Base-by-base conservation (phyloP, 2,329 filamentous ascomycete genomes). In the Hypoxylon sp. region DNA sequence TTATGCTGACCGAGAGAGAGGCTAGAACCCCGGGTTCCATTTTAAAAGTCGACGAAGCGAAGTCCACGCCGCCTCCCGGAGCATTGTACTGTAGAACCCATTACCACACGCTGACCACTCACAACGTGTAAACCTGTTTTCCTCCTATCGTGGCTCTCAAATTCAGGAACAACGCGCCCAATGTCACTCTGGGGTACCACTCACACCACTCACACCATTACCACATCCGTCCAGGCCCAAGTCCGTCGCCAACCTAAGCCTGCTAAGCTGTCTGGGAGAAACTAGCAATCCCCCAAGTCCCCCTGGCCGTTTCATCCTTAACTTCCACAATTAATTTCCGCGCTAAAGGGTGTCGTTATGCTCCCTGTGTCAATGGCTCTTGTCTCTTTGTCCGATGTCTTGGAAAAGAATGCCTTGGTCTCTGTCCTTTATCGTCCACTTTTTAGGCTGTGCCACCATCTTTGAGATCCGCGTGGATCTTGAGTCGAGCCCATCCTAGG, bases 291-390 rank as follows among this genome's bases (percentile, higher is more conserved):
- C 37, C 48, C n/a, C n/a, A n/a, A n/a, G n/a, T 25, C 21, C 21
- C 21, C 53, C 49, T 41, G 26, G 34, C 40, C 50, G 60, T 63
- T 63, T 62, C 58, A 62, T 31, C 52, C 51, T 57, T 51, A 42
- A 23, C 55, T 53, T 20, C 59, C 49, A 55, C 17, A 57, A 55
- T 60, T 55, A 55, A 57, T 61, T 55, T 59, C 57, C 52, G 37
- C 41, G 16, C 42, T 40, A 32, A 32, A 25, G 38, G 37, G 27
- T 5, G 5, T 36, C 49, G 42, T 59, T 34, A 57, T 58, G 56
- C 42, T 47, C 59, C 55, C 55, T 60, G 56, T 57, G 34, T 49
- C 31, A 32, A 27, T 40, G 38, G 32, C 51, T 23, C 47, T 44
- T 44, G 44, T 49, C 36, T 56, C 27, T 49, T 56, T 42, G 38